phyloP scores from a whole-genome alignment of 352 stramenopile species.

The Plasmopara muralis region DNA sequence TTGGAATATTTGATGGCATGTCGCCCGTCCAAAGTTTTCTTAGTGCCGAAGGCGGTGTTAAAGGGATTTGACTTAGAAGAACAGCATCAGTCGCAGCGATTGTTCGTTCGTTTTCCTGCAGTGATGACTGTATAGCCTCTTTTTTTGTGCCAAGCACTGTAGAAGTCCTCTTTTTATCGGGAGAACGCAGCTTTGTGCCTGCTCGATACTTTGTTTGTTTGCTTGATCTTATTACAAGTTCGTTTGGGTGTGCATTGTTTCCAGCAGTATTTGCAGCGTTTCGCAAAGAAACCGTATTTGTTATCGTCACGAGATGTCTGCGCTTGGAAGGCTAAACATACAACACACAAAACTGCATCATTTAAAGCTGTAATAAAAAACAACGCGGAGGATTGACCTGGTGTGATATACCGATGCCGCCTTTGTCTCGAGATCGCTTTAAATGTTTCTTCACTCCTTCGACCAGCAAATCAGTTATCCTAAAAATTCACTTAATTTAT shows the following conservation, averaged over 20 bases:
- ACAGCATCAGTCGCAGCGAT: neutral
- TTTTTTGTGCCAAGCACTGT: neutral
- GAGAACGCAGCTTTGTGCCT: too few species aligned
- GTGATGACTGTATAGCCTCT: neutral
- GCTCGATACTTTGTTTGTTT: neutral
- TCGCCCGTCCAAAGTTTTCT: conserved; percentile 16
- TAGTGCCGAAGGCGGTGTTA: conserved; percentile 22
- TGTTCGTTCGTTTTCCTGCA: neutral
- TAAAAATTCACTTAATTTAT: conserved; percentile 4
- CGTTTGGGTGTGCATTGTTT: conserved; percentile 6
- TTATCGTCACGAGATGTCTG: conserved; percentile 53
- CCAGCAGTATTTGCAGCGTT: conserved; percentile 25
- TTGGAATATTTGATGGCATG: conserved; percentile 18
- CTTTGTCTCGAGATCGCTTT: conserved; percentile 39
- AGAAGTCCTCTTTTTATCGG: too few species aligned
- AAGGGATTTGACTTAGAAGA: conserved; percentile 23
- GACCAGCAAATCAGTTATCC: conserved; percentile 36
- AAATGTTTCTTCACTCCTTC: conserved; percentile 60
- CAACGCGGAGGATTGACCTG: conserved; percentile 20
- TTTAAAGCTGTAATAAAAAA: neutral
- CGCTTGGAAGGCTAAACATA: conserved; percentile 32
- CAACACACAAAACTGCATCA: neutral
- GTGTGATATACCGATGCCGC: conserved; percentile 17
- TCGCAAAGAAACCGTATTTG: conserved; percentile 35
- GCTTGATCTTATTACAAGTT: conserved; percentile 3